Base-by-base conservation (phyloP, 352 stramenopile species). In the Phytophthora vignae region DNA sequence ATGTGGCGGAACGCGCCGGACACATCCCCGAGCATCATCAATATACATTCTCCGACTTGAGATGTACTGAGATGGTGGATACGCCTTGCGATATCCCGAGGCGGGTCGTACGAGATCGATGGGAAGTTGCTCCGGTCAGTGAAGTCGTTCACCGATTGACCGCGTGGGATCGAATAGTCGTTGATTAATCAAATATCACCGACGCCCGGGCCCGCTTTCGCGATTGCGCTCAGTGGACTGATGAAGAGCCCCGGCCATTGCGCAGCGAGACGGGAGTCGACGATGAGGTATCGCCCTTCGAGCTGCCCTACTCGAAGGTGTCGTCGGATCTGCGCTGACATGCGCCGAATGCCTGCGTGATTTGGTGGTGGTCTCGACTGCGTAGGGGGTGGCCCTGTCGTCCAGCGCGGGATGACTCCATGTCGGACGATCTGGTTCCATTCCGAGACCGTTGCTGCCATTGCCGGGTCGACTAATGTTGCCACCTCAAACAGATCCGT, bases 1-100 rank as follows among this genome's bases (percentile, higher is more conserved):
- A 80, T 49, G 69, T 80, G 66, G 0, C 76, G 62, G n/a, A 83
- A 80, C 0, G 72, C 75, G n/a, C 68, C 65, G 0, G 73, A 49
- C 10, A 75, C 64, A 65, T 81, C 76, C 4, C 69, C 76, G 10
- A 72, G n/a, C 58, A 81, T 72, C 9, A 81, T 62, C 7, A 57
- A 22, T 11, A 70, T 48, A 15, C 21, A 38, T 46, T 49, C 36
- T 53, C 52, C 3, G n/a, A 54, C 17, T 9, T 71, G 66, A 42
- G 55, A 58, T 38, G 17, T 14, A 4, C 7, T 55, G 8, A 78
- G 33, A 46, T 46, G 38, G 38, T 71, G 58, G 22, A 76, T 72
- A 22, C 58, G 63, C 19, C 42, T 42, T 2, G 69, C 57, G 14
- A 72, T 76, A 53, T 72, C 58, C 12, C 69, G 31, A 55, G 63